phyloP scores from a whole-genome alignment of 208 protist species.

The Angomonas ambiguus region DNA sequence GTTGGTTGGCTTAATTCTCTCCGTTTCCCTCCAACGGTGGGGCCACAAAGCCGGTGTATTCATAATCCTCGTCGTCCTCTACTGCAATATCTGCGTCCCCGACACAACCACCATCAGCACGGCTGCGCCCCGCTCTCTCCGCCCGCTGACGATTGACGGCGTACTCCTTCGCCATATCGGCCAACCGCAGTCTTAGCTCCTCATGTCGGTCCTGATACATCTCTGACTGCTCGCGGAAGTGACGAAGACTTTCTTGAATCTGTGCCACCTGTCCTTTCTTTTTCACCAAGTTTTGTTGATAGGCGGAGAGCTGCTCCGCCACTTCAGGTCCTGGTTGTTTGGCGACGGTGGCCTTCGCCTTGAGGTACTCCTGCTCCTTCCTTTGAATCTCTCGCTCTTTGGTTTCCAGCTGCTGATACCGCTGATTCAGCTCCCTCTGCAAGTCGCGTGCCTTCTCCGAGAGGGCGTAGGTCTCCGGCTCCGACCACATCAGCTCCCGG shows the following conservation, averaged over 20 bases:
- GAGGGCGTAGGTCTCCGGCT: conserved; percentile 93
- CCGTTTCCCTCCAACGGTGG: conserved; percentile 19
- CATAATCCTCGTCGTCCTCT: conserved; percentile 12
- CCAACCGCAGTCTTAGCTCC: conserved; percentile 54
- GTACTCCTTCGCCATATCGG: conserved; percentile 49
- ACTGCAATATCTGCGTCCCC: conserved; percentile 9
- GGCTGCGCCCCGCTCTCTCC: conserved; percentile 28
- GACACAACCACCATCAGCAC: conserved; percentile 8
- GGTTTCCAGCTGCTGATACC: conserved; percentile 91
- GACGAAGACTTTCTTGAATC: conserved; percentile 70
- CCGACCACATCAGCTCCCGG: conserved; percentile 92
- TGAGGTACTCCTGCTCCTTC: conserved; percentile 91
- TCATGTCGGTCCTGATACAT: conserved; percentile 63
- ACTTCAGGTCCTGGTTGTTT: conserved; percentile 94
- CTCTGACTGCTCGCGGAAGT: conserved; percentile 83
- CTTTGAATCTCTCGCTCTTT: conserved; percentile 90
- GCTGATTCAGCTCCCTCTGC: conserved; percentile 94
- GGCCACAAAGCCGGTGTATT: conserved; percentile 46
- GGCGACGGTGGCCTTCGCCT: conserved; percentile 91
- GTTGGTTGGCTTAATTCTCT: no score
- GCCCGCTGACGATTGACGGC: conserved; percentile 36
- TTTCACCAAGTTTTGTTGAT: conserved; percentile 91
- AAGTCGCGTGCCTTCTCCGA: conserved; percentile 93
- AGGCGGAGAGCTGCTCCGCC: conserved; percentile 94
- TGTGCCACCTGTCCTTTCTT: conserved; percentile 91